Evolutionary conservation across 257 asterid genomes (phyloP), one percentile per base, ranked within the genome.

Genomic region (Solanum chiquidenum): DNA sequence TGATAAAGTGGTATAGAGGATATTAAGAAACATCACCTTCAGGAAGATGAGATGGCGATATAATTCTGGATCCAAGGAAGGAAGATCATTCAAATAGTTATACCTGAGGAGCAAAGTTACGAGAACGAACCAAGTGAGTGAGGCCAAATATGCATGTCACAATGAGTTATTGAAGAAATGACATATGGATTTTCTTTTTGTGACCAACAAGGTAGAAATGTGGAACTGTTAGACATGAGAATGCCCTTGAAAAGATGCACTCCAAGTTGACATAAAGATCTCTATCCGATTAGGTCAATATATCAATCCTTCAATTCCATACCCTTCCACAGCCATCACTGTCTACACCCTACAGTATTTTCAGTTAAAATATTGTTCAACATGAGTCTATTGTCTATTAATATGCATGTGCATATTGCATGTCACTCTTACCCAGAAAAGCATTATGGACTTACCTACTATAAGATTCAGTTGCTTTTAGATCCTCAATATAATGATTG

Each of bases 41-140:
- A 97, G 92, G 87, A 95, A 97, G 74, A 96, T 93, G 90, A 97
- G 93, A 91, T 97, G 99, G 87, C 98, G 98, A 89, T 97, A 97
- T 88, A 97, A 90, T 90, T 97, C 99, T 10, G 96, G 98, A 90
- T 97, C 99, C 96, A 97, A 91, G 86, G 99, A 97, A 88, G 99
- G 99, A 69, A 97, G 91, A 92, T 97, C 99, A 82, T 97, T 97
- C 95, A 97, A 93, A 90, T 97, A 97, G 91, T 96, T 97, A 92
- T 93, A 84, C 96, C 99, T 97, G 92, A 88, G 92, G 31, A 91
- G 89, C 86, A 90, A 14, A 89, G 86, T 64, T 37, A 40, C 37
- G 16, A 40, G 25, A 77, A 42, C 1, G 3, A 29, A 16, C 33
- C 66, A 79, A 79, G 40, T 79, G 38, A 42, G 64, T 42, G 85